Conservation (phyloP, 371 early-diverging fungal genomes). For the Mycotypha africana region DNA sequence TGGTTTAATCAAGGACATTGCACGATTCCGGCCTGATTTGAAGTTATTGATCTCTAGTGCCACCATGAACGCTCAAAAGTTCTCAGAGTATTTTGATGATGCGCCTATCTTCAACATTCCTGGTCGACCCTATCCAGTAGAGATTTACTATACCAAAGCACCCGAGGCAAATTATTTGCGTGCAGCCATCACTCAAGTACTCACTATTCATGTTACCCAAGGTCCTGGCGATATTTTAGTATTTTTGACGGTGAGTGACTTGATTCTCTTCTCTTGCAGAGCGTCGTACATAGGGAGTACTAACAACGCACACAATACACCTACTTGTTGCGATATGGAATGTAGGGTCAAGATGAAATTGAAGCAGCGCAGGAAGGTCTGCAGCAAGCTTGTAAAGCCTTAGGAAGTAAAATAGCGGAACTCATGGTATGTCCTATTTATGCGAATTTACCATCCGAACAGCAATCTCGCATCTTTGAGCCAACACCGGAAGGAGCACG, state of each 20-base stretch:
- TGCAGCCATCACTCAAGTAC: conserved; percentile 91
- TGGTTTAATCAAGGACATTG: conserved; percentile 96
- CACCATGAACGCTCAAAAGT: conserved; percentile 97
- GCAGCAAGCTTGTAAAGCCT: conserved; percentile 68
- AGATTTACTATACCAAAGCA: conserved; percentile 91
- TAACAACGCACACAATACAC: too few species aligned
- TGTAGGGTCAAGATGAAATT: conserved; percentile 97
- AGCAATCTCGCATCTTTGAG: conserved; percentile 95
- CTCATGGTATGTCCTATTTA: conserved; percentile 95
- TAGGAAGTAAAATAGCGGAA: conserved; percentile 89
- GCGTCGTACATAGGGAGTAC: too few species aligned
- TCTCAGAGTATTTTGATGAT: conserved; percentile 91
- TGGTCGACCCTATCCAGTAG: conserved; percentile 92
- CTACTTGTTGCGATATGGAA: too few species aligned
- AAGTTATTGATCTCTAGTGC: conserved; percentile 98
- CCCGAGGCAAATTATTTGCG: conserved; percentile 97
- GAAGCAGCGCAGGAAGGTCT: conserved; percentile 87
- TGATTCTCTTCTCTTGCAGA: too few species aligned
- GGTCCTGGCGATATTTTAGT: conserved; percentile 94
- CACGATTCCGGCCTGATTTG: conserved; percentile 88
- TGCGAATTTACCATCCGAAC: conserved; percentile 88
- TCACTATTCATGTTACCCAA: conserved; percentile 94
- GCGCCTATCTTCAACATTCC: conserved; percentile 95
- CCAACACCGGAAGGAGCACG: conserved; percentile 92
- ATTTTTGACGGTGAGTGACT: conserved; percentile 86